Evolutionary conservation across 306 rosid species (phyloP).

Genomic region (Lagenaria siceraria): DNA sequence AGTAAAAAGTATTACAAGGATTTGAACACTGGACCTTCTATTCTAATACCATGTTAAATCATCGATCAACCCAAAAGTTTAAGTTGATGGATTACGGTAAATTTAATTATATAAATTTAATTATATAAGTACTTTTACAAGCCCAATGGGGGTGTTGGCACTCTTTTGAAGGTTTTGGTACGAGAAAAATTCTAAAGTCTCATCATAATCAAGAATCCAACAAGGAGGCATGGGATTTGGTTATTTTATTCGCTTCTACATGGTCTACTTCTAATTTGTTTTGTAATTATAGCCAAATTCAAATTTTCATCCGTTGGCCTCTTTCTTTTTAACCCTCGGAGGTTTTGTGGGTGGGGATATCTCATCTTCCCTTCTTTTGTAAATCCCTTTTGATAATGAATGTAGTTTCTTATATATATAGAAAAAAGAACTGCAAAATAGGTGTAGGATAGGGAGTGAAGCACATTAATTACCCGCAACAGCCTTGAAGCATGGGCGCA

Average conservation of each 20-base stretch:
- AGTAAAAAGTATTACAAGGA: neutral
- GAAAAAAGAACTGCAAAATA: neutral
- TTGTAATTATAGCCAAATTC: no score
- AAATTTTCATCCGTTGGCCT: no score
- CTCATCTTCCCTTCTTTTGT: neutral
- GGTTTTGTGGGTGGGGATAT: no score
- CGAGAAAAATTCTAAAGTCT: neutral
- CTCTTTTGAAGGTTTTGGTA: neutral
- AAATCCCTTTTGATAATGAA: neutral
- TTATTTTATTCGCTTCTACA: neutral
- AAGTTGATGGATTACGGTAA: neutral
- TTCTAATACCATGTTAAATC: neutral
- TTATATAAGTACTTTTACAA: neutral
- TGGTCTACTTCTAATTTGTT: neutral
- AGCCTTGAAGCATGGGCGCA: slow-evolving; percentile 96
- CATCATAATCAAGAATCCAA: neutral
- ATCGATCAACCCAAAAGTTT: neutral
- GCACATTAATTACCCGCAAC: slow-evolving; percentile 44
- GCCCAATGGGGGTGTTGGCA: neutral
- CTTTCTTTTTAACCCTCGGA: no score
- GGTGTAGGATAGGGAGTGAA: neutral
- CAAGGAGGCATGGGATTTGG: neutral
- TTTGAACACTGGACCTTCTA: neutral
- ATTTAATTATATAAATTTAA: no score
- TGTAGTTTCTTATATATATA: no score